Evolutionary conservation across 164 flowering plant species (phyloP).

Genomic region (Saururus chinensis): DNA sequence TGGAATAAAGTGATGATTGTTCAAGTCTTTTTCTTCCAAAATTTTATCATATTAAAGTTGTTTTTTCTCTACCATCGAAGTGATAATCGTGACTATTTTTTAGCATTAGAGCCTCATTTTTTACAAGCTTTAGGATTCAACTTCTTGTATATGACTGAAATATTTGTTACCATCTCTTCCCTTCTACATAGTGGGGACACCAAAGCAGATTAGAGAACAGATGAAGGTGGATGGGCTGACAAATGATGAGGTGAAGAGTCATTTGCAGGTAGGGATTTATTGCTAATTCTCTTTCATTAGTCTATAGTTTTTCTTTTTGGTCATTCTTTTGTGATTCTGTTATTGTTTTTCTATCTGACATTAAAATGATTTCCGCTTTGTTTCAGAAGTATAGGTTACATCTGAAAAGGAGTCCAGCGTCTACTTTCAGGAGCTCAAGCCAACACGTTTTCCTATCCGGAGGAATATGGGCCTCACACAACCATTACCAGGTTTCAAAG

Average conservation of each 20-base stretch:
- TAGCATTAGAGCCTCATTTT: too few relatives aligned
- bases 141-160: neutral
- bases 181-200: constrained; percentile 62
- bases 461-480: constrained; percentile 7
- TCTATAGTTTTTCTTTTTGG: neutral
- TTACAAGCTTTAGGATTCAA: too few relatives aligned
- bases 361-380: neutral
- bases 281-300: neutral
- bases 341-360: neutral
- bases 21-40: too few relatives aligned
- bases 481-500: constrained; percentile 2
- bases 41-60: too few relatives aligned
- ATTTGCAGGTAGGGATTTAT: constrained; percentile 55
- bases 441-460: constrained; percentile 1
- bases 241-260: constrained; percentile 94
- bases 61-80: too few relatives aligned
- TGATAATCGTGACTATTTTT: too few relatives aligned
- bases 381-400: constrained; percentile 8
- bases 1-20: too few relatives aligned
- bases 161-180: neutral
- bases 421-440: neutral
- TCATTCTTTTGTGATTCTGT: neutral
- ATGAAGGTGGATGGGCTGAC: constrained; percentile 94
- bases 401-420: constrained; percentile 1
- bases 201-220: constrained; percentile 85